phyloP scores from a whole-genome alignment of 768 basidiomycete genomes.

The Boletus reticuloceps region DNA sequence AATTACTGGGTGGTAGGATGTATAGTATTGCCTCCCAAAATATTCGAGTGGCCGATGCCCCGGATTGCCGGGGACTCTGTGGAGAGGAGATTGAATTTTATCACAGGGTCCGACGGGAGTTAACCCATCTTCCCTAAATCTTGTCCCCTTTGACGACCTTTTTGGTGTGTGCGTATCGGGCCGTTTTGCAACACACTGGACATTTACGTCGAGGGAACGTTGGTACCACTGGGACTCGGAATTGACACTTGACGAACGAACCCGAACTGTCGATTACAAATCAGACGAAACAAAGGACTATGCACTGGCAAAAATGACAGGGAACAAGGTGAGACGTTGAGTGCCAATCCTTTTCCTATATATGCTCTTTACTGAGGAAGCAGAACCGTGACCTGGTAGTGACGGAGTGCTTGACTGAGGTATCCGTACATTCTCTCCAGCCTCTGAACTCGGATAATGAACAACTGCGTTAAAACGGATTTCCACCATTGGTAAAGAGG shows the following conservation, averaged over 20 bases:
- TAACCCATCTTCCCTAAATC: too few relatives aligned
- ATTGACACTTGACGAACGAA: not conserved
- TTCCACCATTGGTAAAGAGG: not conserved
- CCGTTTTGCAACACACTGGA: too few relatives aligned
- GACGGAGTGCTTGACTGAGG: constrained; percentile 21
- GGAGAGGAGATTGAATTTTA: not conserved
- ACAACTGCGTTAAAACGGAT: constrained; percentile 5
- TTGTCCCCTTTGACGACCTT: too few relatives aligned
- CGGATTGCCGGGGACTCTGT: too few relatives aligned
- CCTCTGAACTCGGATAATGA: constrained; percentile 10
- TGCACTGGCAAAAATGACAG: not conserved
- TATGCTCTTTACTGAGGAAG: constrained; percentile 1
- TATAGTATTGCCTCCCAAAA: too few relatives aligned
- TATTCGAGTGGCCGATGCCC: too few relatives aligned
- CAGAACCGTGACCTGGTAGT: constrained; percentile 20
- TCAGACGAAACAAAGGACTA: not conserved
- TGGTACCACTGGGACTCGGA: too few relatives aligned
- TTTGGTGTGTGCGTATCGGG: too few relatives aligned
- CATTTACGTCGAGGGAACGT: not conserved
- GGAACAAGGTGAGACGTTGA: not conserved
- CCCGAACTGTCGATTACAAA: not conserved
- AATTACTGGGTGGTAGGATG: too few relatives aligned
- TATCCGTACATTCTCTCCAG: constrained; percentile 19
- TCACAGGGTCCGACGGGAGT: too few relatives aligned
- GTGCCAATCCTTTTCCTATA: not conserved